Evolutionary conservation across 2,329 filamentous ascomycete genomes (phyloP), one percentile per base, ranked within the genome.

Genomic region (Stemphylium vesicarium): DNA sequence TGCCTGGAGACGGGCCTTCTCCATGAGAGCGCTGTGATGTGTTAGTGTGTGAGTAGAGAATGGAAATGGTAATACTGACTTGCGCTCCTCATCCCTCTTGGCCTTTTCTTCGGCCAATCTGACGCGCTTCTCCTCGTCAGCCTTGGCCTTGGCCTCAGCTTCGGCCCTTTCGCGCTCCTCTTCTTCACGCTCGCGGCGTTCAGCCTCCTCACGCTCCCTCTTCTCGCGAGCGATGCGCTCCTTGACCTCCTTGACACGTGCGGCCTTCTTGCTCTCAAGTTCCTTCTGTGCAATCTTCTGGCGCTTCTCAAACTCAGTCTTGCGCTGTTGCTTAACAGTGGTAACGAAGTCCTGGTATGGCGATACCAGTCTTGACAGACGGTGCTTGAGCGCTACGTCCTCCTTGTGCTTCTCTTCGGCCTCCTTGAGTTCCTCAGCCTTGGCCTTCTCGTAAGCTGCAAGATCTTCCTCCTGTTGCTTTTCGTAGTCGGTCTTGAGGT

Each of bases 241-340:
- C 67, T 90, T 88, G 71, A 90, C 87, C 76, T 97, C 92, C 84
- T 92, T 94, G 79, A 92, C 88, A 70, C 95, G 91, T 63, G 87
- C 85, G 35, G 88, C 85, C 78, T 97, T 96, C 81, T 96, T 92
- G 78, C 89, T 90, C 81, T 98, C 91, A 54, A 98, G 85, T 75
- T 99, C 95, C 62, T 89, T 88, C 82, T 98, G 92, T 29, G 95
- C 95, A 70, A 91, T 88, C 76, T 90, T 92, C 73, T 91, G 91
- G 62, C 93, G 90, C 81, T 90, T 94, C 84, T 98, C 95, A 66
- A 98, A 99, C 78, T 98, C 92, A 68, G 96, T 90, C 72, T 92
- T 91, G 67, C 94, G 91, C 72, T 92, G 89, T 77, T 95, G 89
- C 59, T 91, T 90, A 49, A 99, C 86, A 42, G 88, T 87, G 63